phyloP scores from a whole-genome alignment of 768 basidiomycete species.

The Cyathus striatus region DNA sequence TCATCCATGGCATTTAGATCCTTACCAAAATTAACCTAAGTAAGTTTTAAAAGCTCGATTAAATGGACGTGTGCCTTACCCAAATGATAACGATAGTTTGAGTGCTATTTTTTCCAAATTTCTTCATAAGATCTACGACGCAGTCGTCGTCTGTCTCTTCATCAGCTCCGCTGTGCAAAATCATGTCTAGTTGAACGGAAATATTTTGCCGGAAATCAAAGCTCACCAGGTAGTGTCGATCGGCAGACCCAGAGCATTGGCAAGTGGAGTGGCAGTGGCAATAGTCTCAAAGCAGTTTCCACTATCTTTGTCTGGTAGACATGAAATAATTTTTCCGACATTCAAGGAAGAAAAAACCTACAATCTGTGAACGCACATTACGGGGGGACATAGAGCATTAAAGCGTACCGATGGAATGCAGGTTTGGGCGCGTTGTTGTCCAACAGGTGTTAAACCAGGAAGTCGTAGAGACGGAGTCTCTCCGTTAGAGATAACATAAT shows the following conservation, averaged over 20 bases:
- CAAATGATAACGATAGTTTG: constrained; percentile 18
- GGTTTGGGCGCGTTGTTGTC: constrained; percentile 12
- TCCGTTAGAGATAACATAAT: constrained; percentile 19
- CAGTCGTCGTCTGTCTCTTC: constrained; percentile 20
- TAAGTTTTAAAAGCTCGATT: neutral
- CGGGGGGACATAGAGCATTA: no score
- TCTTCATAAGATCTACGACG: constrained; percentile 11
- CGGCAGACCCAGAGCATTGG: constrained; percentile 14
- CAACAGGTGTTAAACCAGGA: constrained; percentile 16
- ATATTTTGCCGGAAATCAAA: neutral
- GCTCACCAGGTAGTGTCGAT: constrained; percentile 17
- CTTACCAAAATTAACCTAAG: constrained; percentile 1
- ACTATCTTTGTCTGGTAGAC: constrained; percentile 15
- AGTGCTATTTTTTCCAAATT: constrained; percentile 17
- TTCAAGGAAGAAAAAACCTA: constrained; percentile 14
- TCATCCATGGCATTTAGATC: constrained; percentile 11
- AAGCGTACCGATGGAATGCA: constrained; percentile 16
- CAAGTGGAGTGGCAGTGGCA: constrained; percentile 15
- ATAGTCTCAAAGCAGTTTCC: constrained; percentile 15
- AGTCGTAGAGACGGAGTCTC: constrained; percentile 17
- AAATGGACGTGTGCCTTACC: constrained; percentile 8
- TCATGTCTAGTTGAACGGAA: neutral
- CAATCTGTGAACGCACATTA: neutral
- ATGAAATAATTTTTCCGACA: constrained; percentile 20
- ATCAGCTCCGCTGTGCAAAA: constrained; percentile 14